Evolutionary conservation across 2,329 filamentous ascomycete species (phyloP), one percentile per base, ranked within the genome.

Genomic region (Rhynchosporium secalis): DNA sequence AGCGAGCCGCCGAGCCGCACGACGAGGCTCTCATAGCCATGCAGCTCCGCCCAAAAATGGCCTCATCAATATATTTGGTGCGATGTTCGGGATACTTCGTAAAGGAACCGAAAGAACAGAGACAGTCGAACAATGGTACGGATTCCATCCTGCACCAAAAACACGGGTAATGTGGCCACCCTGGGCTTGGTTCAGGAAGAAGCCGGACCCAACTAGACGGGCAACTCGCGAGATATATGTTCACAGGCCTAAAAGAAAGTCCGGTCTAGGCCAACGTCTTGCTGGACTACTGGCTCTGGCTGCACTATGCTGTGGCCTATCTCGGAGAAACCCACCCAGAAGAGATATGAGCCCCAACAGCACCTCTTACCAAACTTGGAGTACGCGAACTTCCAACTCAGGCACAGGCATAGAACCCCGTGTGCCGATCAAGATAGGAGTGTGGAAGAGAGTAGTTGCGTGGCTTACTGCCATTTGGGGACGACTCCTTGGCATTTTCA

Each of bases 161-260:
- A 55, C 15, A 12, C n/a, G 38, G 8, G 43, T 29, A 26, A 55
- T 29, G 13, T 55, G 51, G 51, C 51, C 51, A 10, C 51, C 51
- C 3, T 43, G 51, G 51, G 51, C 51, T 29, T 55, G 51, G 51
- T 55, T 55, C 36, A 13, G n/a, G 38, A 55, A 55, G 12, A n/a
- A 40, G 20, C 51, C 51, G n/a, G 13, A n/a, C 1, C 51, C 38
- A 9, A 26, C 29, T 3, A 52, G 48, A 7, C 48, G 48, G 38
- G 13, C 15, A 7, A 52, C 48, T 52, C 47, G 47, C 29, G 47
- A 51, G 12, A 51, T 51, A 7, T 51, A 51, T 31, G 4, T 20
- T 6, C 4, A 15, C 7, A 15, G 20, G 4, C 13, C 26, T 20
- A 26, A 55, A n/a, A 36, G 51, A 28, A n/a, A 29, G n/a, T 5